A percentile compares a stretch with the other conserved stretches of the same genome.
These are phyloP conservation scores for Malassezia vespertilionis DNA, from an alignment of 1,284 basidiomycete genomes.

Conservation along the genomic window DNA sequence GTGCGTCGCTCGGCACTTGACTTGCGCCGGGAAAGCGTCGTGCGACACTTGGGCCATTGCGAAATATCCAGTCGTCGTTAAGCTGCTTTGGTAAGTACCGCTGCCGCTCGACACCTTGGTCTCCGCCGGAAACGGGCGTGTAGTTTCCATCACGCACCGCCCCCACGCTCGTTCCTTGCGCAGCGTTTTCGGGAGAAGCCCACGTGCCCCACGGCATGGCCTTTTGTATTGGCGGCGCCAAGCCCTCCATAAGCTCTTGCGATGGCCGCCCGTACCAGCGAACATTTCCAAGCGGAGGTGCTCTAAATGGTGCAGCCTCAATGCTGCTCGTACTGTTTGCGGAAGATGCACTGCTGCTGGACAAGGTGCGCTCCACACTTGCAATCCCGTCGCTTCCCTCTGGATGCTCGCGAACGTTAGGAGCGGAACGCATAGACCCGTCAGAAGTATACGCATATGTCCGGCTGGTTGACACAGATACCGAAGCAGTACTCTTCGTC, in stretches of 20 bases:
- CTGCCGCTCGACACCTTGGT: no score
- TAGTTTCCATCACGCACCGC: no score
- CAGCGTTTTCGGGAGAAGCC: no score
- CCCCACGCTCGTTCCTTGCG: no score
- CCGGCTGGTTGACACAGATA: no score
- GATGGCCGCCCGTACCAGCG: background rate
- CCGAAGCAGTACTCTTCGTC: no score
- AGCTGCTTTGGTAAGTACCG: constrained; percentile 26
- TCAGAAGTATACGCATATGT: no score
- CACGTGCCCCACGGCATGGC: no score
- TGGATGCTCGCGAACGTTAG: no score
- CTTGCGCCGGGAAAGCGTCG: background rate
- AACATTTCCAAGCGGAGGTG: constrained; percentile 40
- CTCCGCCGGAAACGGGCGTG: no score
- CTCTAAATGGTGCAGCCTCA: constrained; percentile 42
- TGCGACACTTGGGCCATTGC: constrained; percentile 35
- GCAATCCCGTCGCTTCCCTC: background rate
- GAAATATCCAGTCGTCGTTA: constrained; percentile 35
- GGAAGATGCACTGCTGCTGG: constrained; percentile 38
- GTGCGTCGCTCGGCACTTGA: no score
- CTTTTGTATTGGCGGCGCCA: background rate
- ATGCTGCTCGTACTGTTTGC: constrained; percentile 43
- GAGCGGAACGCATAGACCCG: no score
- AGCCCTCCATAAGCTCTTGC: background rate
- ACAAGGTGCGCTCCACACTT: constrained; percentile 34